Evolutionary conservation across 176 grass and related monocot species (phyloP).

Genomic region (Luzula sylvatica): DNA sequence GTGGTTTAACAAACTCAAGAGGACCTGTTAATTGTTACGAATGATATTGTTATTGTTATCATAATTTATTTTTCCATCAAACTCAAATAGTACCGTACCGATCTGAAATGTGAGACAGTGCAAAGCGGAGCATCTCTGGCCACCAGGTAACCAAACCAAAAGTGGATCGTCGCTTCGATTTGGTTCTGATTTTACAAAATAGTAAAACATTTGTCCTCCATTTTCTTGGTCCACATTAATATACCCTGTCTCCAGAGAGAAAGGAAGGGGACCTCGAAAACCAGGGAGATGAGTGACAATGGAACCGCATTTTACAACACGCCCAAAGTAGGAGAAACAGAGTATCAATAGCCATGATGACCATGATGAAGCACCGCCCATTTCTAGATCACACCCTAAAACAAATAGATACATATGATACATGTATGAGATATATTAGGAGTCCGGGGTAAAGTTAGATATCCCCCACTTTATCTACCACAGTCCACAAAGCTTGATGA

Average conservation of each 20-base stretch:
- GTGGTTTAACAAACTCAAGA: slow-evolving; percentile 12
- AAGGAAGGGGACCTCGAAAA: slow-evolving; percentile 14
- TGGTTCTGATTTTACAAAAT: slow-evolving; percentile 43
- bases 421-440: too few relatives aligned
- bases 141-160: slow-evolving; percentile 31
- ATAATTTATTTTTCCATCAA: too few relatives aligned
- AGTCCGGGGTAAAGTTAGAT: too few relatives aligned
- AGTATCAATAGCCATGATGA: too few relatives aligned
- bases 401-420: too few relatives aligned
- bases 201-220: slow-evolving; percentile 52
- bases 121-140: slow-evolving; percentile 26
- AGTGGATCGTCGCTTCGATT: slow-evolving; percentile 27
- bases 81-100: too few relatives aligned
- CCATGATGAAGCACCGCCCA: too few relatives aligned
- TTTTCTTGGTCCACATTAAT: slow-evolving; percentile 30
- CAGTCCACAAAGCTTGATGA: too few relatives aligned
- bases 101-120: slow-evolving; percentile 22
- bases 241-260: slow-evolving; percentile 37
- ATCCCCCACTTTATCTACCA: too few relatives aligned
- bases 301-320: background rate
- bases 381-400: too few relatives aligned
- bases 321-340: too few relatives aligned
- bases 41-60: too few relatives aligned
- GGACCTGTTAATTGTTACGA: slow-evolving; percentile 22
- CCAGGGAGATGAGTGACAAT: slow-evolving; percentile 27